These are phyloP conservation scores for Xylaria digitata DNA, from an alignment of 2,329 filamentous ascomycete species.

Conservation along the genomic window DNA sequence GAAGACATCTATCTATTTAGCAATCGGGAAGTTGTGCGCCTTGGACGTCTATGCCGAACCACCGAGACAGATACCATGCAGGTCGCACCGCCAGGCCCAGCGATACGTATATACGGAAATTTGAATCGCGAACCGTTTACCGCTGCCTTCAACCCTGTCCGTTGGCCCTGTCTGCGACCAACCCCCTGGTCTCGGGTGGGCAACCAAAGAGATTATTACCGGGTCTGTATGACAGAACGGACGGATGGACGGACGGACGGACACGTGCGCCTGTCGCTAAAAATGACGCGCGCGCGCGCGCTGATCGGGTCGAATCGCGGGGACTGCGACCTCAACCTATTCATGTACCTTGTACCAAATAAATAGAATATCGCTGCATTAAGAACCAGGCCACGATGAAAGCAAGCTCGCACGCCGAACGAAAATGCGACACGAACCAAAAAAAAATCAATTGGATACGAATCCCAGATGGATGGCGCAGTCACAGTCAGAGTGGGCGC, in stretches of 20 bases:
- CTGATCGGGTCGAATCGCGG: background rate
- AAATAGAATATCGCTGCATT: background rate
- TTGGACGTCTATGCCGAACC: conserved; percentile 1
- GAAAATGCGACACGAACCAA: too few relatives aligned
- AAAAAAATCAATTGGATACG: background rate
- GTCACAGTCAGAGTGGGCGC: background rate
- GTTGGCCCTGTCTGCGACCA: conserved; percentile 3
- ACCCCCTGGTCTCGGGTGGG: conserved; percentile 2
- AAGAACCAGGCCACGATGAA: background rate
- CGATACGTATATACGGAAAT: background rate
- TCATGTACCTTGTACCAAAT: background rate
- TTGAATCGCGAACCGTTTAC: background rate
- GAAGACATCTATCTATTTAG: conserved; percentile 20
- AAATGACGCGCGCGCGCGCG: conserved; percentile 17
- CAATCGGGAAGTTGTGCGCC: background rate
- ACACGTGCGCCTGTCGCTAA: conserved; percentile 25
- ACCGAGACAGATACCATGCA: conserved; percentile 13
- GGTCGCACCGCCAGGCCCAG: conserved; percentile 1
- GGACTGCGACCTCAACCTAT: background rate
- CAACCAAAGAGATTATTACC: background rate
- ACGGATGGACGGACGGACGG: background rate
- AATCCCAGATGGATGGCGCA: background rate
- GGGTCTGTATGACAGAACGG: too few relatives aligned
- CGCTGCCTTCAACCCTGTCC: conserved; percentile 5
- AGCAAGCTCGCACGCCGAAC: background rate